A percentile compares a stretch with the other conserved stretches of the same genome.
Conservation (phyloP, 371 early-diverging fungal species). For the Mortierella sp. region DNA sequence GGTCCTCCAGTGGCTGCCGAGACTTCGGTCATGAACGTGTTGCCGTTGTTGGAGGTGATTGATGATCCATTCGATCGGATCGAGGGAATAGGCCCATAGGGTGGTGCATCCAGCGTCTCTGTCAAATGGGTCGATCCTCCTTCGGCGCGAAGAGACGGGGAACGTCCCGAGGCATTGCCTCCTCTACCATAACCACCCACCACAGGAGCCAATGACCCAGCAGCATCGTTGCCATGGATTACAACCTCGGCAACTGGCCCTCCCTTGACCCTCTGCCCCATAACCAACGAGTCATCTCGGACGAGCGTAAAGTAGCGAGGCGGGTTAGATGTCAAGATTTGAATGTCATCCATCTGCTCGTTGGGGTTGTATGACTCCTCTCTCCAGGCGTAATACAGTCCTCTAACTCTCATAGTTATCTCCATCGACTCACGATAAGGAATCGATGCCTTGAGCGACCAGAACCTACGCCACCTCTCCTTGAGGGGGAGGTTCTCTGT, state of each 20-base stretch:
- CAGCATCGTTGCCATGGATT: constrained; percentile 13
- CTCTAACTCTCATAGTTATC: constrained; percentile 38
- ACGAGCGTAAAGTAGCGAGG: constrained; percentile 24
- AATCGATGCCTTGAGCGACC: constrained; percentile 8
- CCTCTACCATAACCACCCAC: background rate
- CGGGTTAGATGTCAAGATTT: background rate
- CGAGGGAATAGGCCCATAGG: background rate
- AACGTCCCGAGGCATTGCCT: background rate
- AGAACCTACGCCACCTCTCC: constrained; percentile 1
- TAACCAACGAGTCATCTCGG: constrained; percentile 31
- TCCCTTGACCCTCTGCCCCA: constrained; percentile 33
- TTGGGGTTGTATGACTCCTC: constrained; percentile 15
- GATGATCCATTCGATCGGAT: constrained; percentile 15
- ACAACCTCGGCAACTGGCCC: constrained; percentile 35
- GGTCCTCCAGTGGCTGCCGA: constrained; percentile 30
- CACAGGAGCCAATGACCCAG: background rate
- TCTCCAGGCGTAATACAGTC: constrained; percentile 44
- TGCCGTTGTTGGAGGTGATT: constrained; percentile 28
- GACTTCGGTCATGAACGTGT: constrained; percentile 36
- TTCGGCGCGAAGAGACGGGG: background rate
- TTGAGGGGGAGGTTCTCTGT: background rate
- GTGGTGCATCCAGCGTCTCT: background rate
- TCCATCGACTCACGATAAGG: constrained; percentile 30
- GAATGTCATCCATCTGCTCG: background rate
- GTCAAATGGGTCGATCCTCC: background rate